Evolutionary conservation across 805 yeast genomes (phyloP).

Genomic region (Dipodascus geniculatus): DNA sequence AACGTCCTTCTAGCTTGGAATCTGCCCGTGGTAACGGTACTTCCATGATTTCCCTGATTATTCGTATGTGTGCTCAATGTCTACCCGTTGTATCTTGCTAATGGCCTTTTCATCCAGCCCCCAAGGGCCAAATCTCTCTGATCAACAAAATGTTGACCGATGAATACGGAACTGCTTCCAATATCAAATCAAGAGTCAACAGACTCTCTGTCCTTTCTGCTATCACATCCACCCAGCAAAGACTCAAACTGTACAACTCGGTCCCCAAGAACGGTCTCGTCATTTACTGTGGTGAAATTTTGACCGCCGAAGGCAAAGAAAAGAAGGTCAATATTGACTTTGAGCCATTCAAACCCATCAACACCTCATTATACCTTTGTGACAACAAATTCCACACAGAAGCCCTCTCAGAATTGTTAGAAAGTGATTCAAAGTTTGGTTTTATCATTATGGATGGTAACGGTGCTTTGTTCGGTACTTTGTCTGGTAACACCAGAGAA

Average conservation of each 20-base stretch:
- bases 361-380: conserved; percentile 91
- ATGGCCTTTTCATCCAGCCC: conserved; percentile 31
- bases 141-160: conserved; percentile 87
- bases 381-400: conserved; percentile 98
- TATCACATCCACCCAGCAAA: conserved; percentile 96
- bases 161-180: conserved; percentile 98
- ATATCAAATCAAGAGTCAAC: conserved; percentile 95
- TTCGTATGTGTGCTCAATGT: conserved; percentile 29
- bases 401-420: conserved; percentile 85
- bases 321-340: conserved; percentile 93
- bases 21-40: conserved; percentile 97
- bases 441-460: conserved; percentile 99
- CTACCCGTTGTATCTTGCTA: conserved; percentile 3
- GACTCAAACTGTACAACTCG: conserved; percentile 74
- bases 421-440: conserved; percentile 93
- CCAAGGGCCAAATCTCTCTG: conserved; percentile 84
- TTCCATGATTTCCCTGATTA: conserved; percentile 92
- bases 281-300: conserved; percentile 95
- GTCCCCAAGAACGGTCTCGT: conserved; percentile 95
- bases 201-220: conserved; percentile 92
- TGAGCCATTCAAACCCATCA: conserved; percentile 98
- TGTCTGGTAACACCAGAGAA: conserved; percentile 94
- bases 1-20: conserved; percentile 53
- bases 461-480: conserved; percentile 90
- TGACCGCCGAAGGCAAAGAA: conserved; percentile 95